Evolutionary conservation across 1,284 basidiomycete species (phyloP), one percentile per base, ranked within the genome.

Genomic region (Ustilago bromivora): DNA sequence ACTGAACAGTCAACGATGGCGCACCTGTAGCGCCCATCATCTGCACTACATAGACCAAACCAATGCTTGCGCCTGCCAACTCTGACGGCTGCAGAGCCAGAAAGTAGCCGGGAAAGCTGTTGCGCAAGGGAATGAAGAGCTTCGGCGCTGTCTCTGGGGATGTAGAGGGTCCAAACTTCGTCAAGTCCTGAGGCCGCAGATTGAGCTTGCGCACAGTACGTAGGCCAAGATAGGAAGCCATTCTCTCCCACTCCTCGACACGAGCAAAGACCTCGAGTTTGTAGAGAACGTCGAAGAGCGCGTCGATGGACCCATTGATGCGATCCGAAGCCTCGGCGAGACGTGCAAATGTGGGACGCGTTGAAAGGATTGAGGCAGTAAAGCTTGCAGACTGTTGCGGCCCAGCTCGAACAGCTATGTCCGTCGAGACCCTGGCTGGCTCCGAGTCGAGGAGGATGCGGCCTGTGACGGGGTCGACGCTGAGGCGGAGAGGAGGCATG

Each of bases 141-240:
- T 76, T 63, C 15, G 71, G 64, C 43, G 71, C 67, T 3, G 64
- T 52, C n/a, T 73, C 57, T 11, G 65, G 51, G n/a, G 67, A 61
- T 2, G 68, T 54, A 19, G 66, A 59, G 10, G 78, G 63, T 4
- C 71, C 74, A 23, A 82, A 71, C 56, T 81, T 78, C 66, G 62
- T 61, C 53, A 80, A 64, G 32, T 82, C 81, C 15, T 64, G 66
- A 32, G 66, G 57, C 1, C 88, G 84, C 79, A 94, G 90, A 80
- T 93, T 92, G 38, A 92, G 90, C n/a, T 88, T 86, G 28, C 90
- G 90, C 85, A 90, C 92, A 58, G 89, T 90, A 79, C 91, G 91
- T 34, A 94, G 84, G 7, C 84, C 85, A 1, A 84, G 60, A 41
- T 81, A 78, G 11, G 63, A 70, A 3, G 80, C 81, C 63, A 79